Base-by-base conservation (phyloP, 139 green algal species). In the Chlorella vulgaris region DNA sequence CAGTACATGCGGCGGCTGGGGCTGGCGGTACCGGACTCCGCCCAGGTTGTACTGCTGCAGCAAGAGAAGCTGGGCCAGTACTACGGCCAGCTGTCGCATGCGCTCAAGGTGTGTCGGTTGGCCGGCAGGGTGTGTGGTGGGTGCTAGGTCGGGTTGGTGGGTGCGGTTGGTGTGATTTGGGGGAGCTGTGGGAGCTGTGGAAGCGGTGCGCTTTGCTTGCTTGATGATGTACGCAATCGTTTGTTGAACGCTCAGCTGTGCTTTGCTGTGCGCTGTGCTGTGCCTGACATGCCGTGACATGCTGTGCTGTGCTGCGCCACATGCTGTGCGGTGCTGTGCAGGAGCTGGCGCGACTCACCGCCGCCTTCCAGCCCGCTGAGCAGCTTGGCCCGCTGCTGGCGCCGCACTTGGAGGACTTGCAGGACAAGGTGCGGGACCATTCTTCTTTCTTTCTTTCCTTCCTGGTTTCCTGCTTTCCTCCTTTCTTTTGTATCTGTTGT, bases 1-100 rank as follows among this genome's bases (percentile, higher is more conserved):
- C 94, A 94, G 83, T 94, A 94, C 85, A 91, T 98, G 89, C 91
- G 94, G 88, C 88, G 91, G 58, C 92, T 98, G 81, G 90, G 89
- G 61, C 90, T 97, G 29, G 81, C 91, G 19, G 91, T 98, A 39
- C 95, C 95, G 10, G 91, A 97, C 74, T 83, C 70, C 19, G 94
- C 94, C 4, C 87, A 89, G 74, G 91, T 92, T 79, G 90, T 97
- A 62, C 90, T 97, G 86, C 86, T 96, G 81, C 94, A 97, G 88
- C 86, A 92, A 78, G 86, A 91, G 21, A 93, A 92, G 85, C 94
- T 97, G 87, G 94, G 95, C 86, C 90, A 88, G 85, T 97, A 97
- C 91, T 96, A 89, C 89, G 90, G 92, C 74, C 89, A 95, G 84
- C 91, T 98, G 1, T 89, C 81, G 29, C 87, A 96, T 83, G 82